phyloP scores from a whole-genome alignment of 805 yeast species.

The Yarrowia sp. region DNA sequence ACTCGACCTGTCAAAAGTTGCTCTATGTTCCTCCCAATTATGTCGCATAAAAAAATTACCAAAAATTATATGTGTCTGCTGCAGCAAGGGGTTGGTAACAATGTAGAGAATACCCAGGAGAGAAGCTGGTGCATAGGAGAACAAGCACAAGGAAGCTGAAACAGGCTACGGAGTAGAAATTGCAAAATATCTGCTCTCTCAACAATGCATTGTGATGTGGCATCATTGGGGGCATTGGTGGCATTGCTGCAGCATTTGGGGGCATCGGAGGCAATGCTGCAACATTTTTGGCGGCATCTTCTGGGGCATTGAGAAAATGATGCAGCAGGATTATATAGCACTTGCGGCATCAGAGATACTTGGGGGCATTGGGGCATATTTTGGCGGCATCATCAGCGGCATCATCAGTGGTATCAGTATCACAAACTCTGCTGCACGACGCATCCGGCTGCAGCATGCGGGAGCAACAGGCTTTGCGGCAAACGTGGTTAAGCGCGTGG shows the following conservation, averaged over 20 bases:
- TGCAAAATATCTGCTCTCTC: too few relatives aligned
- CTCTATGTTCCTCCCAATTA: background rate
- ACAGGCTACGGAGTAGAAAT: background rate
- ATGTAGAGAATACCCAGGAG: background rate
- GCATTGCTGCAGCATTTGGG: too few relatives aligned
- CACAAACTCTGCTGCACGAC: background rate
- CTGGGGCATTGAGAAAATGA: background rate
- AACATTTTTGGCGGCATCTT: too few relatives aligned
- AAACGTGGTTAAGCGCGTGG: background rate
- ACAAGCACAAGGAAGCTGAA: background rate
- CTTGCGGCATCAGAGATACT: background rate
- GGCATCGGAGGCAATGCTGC: too few relatives aligned
- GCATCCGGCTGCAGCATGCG: slow-evolving; percentile 10
- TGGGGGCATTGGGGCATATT: background rate
- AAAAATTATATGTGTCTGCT: too few relatives aligned
- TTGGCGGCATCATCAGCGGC: background rate
- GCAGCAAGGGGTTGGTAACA: background rate
- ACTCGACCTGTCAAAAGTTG: background rate
- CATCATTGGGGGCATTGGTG: too few relatives aligned
- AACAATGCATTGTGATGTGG: too few relatives aligned
- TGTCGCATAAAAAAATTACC: background rate
- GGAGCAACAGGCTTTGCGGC: background rate
- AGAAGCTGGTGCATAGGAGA: background rate
- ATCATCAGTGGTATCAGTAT: too few relatives aligned
- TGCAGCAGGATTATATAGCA: background rate